Conservation (phyloP, 2,329 filamentous ascomycete species). For the Cyphellophora attinorum region DNA sequence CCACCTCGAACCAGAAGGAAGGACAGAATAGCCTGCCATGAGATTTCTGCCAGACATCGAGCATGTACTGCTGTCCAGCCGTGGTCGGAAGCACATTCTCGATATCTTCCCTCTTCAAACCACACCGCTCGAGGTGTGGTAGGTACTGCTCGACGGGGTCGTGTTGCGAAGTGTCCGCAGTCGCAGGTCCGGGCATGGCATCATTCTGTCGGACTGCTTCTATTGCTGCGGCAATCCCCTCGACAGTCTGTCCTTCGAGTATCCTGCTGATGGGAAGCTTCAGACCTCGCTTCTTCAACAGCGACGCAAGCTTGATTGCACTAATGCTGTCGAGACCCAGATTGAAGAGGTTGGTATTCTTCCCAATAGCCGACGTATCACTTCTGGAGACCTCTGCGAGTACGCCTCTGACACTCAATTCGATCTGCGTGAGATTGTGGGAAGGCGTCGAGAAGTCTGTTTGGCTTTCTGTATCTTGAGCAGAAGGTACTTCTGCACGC, state of each 20-base stretch:
- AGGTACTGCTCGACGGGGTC: background rate
- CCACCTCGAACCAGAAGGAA: constrained; percentile 55
- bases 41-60: constrained; percentile 64
- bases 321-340: constrained; percentile 87
- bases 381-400: constrained; percentile 52
- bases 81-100: constrained; percentile 58
- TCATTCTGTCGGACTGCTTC: constrained; percentile 14
- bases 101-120: constrained; percentile 31
- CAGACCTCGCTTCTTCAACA: constrained; percentile 57
- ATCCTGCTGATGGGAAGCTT: constrained; percentile 61
- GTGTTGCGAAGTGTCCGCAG: background rate
- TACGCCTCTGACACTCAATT: constrained; percentile 34
- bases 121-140: background rate
- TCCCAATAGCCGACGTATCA: constrained; percentile 47
- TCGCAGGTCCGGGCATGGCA: background rate
- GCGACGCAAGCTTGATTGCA: constrained; percentile 69
- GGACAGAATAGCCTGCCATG: constrained; percentile 62
- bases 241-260: constrained; percentile 55
- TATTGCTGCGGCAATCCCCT: constrained; percentile 44
- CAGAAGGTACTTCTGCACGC: constrained; percentile 51
- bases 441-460: too few relatives aligned
- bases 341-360: constrained; percentile 63
- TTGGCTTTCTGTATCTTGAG: constrained; percentile 23
- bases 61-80: constrained; percentile 71
- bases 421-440: constrained; percentile 22